These are phyloP conservation scores for Syzygium aqueum DNA, from an alignment of 345 rosid species.

Conservation along the genomic window DNA sequence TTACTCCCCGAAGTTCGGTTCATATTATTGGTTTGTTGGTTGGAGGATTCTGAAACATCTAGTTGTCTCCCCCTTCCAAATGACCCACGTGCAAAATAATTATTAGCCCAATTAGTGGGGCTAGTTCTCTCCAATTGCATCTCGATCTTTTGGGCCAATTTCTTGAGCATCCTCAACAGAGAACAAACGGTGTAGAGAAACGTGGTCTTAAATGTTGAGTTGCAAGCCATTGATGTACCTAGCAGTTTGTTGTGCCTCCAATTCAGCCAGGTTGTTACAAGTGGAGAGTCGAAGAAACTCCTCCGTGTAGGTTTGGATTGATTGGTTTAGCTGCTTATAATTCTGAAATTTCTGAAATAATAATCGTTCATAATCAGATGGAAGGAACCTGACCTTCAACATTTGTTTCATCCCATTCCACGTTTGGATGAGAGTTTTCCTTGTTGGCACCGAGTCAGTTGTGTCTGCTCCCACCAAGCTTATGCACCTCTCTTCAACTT, in stretches of 20 bases:
- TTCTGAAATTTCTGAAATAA: not conserved
- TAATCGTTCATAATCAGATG: not conserved
- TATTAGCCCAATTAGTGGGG: not conserved
- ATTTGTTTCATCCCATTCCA: not conserved
- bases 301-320: not conserved
- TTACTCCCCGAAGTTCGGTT: too few species aligned
- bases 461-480: not conserved
- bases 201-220: not conserved
- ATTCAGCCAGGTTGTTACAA: not conserved
- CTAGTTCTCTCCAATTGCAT: not conserved
- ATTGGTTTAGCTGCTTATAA: not conserved
- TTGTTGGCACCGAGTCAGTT: not conserved
- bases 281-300: too few species aligned
- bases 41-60: not conserved
- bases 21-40: not conserved
- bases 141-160: not conserved
- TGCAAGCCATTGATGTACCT: not conserved
- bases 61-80: not conserved
- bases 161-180: not conserved
- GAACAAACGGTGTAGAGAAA: not conserved
- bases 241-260: not conserved
- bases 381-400: not conserved
- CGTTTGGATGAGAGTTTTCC: not conserved
- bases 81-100: not conserved
- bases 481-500: not conserved